Evolutionary conservation across 768 basidiomycete species (phyloP).

Genomic region (Trametes punicea): DNA sequence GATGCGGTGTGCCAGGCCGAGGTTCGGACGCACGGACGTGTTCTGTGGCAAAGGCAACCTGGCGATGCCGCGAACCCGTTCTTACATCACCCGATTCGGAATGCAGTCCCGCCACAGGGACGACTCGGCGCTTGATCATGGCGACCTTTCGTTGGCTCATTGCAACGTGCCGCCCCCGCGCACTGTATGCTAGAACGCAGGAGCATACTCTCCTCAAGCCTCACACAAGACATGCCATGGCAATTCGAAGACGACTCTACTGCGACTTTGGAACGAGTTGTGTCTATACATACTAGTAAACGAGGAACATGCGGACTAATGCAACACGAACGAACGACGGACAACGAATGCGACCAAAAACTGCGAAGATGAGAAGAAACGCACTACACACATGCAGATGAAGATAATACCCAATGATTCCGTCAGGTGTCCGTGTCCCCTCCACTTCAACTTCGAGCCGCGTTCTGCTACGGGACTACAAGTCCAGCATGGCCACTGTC

Average conservation of each 20-base stretch:
- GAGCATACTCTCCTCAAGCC: too few species aligned
- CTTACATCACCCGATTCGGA: constrained; percentile 9
- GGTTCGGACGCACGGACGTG: not conserved
- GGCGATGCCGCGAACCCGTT: constrained; percentile 9
- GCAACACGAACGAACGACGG: constrained; percentile 12
- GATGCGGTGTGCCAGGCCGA: too few species aligned
- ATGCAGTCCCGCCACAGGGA: constrained; percentile 1
- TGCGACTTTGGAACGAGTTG: not conserved
- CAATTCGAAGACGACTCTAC: not conserved
- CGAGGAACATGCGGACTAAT: constrained; percentile 1
- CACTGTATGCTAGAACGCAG: not conserved
- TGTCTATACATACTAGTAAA: not conserved
- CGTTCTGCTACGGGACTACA: constrained; percentile 1
- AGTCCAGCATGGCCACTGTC: constrained; percentile 23
- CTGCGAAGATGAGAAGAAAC: not conserved
- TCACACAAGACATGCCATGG: too few species aligned
- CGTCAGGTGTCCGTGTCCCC: not conserved
- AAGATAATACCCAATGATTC: not conserved
- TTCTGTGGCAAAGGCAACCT: constrained; percentile 5
- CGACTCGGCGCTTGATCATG: too few species aligned
- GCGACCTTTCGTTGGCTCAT: too few species aligned
- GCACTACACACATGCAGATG: not conserved
- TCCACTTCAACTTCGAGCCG: not conserved
- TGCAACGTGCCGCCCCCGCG: constrained; percentile 1
- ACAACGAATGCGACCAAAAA: constrained; percentile 7